These are phyloP conservation scores for Globisporangium camurandrum DNA, from an alignment of 352 stramenopile species.

Conservation along the genomic window DNA sequence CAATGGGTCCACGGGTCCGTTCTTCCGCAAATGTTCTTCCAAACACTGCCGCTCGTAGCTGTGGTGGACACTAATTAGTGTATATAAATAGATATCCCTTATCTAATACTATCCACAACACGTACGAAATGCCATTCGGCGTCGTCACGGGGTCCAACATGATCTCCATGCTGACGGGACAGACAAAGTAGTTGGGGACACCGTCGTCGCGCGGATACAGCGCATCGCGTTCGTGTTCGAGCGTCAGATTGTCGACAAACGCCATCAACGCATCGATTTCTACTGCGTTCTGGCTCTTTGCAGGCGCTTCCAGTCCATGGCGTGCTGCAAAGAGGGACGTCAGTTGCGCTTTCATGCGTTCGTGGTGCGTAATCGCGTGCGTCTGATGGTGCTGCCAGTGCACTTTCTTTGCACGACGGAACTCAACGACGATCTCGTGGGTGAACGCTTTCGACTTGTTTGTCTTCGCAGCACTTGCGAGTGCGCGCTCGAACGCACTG, in stretches of 20 bases:
- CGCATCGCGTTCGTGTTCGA: constrained; percentile 31
- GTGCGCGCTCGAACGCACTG: constrained; percentile 38
- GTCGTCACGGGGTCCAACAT: constrained; percentile 74
- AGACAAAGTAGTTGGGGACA: constrained; percentile 74
- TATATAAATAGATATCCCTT: too few relatives aligned
- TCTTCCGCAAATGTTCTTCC: constrained; percentile 59
- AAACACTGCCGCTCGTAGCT: constrained; percentile 65
- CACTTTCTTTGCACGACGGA: constrained; percentile 54
- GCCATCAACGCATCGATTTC: constrained; percentile 40
- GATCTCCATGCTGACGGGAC: constrained; percentile 79
- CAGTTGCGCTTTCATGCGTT: constrained; percentile 33
- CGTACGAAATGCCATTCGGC: constrained; percentile 72
- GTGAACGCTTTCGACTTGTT: constrained; percentile 47
- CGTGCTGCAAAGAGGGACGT: constrained; percentile 22
- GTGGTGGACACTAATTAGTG: too few relatives aligned
- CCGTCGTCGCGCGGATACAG: constrained; percentile 47
- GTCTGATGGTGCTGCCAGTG: constrained; percentile 50
- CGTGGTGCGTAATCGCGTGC: constrained; percentile 28
- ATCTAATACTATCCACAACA: too few relatives aligned
- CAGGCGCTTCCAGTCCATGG: constrained; percentile 14
- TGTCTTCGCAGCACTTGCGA: constrained; percentile 43
- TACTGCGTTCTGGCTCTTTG: neutral
- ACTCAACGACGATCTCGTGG: constrained; percentile 47
- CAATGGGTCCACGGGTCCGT: constrained; percentile 62
- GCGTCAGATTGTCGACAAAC: constrained; percentile 53